Conservation (phyloP, 2,329 filamentous ascomycete species). For the Aureobasidium sp. region DNA sequence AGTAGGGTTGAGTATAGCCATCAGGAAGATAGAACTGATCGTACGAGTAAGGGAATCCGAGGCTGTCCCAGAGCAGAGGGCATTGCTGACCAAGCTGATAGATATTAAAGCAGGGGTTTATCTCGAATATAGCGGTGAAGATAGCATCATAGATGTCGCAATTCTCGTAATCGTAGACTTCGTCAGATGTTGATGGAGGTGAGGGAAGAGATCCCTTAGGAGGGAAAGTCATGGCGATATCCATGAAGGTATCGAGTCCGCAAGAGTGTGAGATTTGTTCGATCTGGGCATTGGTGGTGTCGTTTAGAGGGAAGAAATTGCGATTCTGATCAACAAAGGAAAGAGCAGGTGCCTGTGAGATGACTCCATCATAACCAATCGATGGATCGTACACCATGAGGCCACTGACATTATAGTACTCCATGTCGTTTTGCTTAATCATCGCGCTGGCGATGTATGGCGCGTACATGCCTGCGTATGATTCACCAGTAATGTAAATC, state of each 20-base stretch:
- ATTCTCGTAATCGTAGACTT: conserved; percentile 24
- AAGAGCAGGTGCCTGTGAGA: conserved; percentile 19
- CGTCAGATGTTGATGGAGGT: conserved; percentile 26
- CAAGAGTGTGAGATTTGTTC: conserved; percentile 46
- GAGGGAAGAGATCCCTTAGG: conserved; percentile 37
- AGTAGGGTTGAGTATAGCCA: conserved; percentile 32
- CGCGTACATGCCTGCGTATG: conserved; percentile 68
- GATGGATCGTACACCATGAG: conserved; percentile 39
- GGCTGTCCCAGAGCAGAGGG: conserved; percentile 30
- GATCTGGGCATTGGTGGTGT: conserved; percentile 21
- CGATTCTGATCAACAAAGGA: conserved; percentile 12
- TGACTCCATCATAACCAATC: conserved; percentile 43
- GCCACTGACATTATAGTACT: conserved; percentile 36
- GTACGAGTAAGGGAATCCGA: conserved; percentile 26
- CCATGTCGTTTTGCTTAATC: conserved; percentile 51
- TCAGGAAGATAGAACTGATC: conserved; percentile 19
- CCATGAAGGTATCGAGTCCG: conserved; percentile 45
- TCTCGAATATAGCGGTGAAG: conserved; percentile 32
- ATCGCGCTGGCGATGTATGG: conserved; percentile 63
- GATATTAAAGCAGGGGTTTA: conserved; percentile 38
- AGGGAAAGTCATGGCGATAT: conserved; percentile 50
- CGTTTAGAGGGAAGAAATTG: conserved; percentile 23
- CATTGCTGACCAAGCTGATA: conserved; percentile 35
- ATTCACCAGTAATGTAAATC: conserved; percentile 62
- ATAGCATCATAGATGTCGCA: conserved; percentile 38